Evolutionary conservation across 2,329 filamentous ascomycete genomes (phyloP).

Genomic region (Fusarium algeriense): DNA sequence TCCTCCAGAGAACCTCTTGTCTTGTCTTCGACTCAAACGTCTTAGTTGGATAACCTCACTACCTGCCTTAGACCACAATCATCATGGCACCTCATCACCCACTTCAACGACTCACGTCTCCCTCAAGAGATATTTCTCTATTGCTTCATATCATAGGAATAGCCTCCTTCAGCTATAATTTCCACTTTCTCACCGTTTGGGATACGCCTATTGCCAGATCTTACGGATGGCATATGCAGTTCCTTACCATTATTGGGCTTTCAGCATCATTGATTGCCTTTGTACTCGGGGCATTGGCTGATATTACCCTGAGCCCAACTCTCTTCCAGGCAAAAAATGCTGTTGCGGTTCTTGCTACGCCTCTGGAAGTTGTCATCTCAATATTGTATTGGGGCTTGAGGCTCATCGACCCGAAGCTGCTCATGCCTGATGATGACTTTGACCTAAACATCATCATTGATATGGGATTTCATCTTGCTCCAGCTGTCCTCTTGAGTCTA

Average conservation of each 20-base stretch:
- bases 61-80: neutral
- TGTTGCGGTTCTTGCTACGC: slow-evolving; percentile 73
- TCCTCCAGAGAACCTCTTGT: neutral
- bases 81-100: slow-evolving; percentile 64
- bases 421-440: slow-evolving; percentile 65
- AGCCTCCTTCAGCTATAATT: slow-evolving; percentile 65
- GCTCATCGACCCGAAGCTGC: slow-evolving; percentile 64
- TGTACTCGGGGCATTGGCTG: slow-evolving; percentile 70
- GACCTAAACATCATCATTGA: slow-evolving; percentile 69
- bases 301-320: slow-evolving; percentile 68
- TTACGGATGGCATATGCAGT: slow-evolving; percentile 78
- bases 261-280: slow-evolving; percentile 72
- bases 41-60: neutral
- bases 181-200: slow-evolving; percentile 63
- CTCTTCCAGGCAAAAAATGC: slow-evolving; percentile 77
- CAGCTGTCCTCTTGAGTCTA: slow-evolving; percentile 71
- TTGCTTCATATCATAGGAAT: slow-evolving; percentile 69
- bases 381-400: slow-evolving; percentile 79
- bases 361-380: slow-evolving; percentile 77
- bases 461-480: slow-evolving; percentile 74
- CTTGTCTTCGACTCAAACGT: neutral
- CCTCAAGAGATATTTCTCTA: slow-evolving; percentile 73
- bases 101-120: slow-evolving; percentile 74
- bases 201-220: slow-evolving; percentile 66
- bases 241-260: slow-evolving; percentile 80